Evolutionary conservation across 2,329 filamentous ascomycete species (phyloP).

Genomic region (Myriosclerotinia duriaeana): DNA sequence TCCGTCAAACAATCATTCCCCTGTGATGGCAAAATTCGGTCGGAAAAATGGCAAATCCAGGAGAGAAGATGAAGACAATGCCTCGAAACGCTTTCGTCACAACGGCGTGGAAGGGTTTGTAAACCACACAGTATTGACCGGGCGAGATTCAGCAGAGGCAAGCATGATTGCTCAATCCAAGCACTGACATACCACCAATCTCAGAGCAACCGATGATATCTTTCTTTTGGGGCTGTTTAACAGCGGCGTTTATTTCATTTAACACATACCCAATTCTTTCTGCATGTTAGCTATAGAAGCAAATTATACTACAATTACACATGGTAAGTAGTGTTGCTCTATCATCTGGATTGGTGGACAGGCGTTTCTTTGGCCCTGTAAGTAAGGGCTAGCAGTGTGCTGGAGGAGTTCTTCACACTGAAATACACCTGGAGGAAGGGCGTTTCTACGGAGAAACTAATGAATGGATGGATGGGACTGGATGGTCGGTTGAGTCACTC

Average conservation of each 20-base stretch:
- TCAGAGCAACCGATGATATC: not conserved
- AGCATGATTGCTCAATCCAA: conserved; percentile 8
- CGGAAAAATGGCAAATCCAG: not conserved
- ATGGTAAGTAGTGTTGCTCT: not conserved
- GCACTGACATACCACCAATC: not conserved
- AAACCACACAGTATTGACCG: not conserved
- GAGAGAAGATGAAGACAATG: not conserved
- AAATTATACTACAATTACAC: not conserved
- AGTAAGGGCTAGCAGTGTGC: not conserved
- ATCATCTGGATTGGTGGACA: not conserved
- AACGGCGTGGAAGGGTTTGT: not conserved
- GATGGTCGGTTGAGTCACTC: not conserved
- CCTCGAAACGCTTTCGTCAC: not conserved
- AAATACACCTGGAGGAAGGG: not conserved
- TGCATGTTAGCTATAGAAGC: not conserved
- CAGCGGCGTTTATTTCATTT: conserved; percentile 10
- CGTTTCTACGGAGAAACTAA: not conserved
- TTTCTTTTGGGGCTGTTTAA: not conserved
- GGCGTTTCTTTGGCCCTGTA: conserved; percentile 3
- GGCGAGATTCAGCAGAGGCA: conserved; percentile 8
- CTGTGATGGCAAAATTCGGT: not conserved
- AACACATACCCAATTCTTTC: conserved; percentile 17
- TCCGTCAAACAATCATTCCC: not conserved
- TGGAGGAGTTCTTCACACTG: not conserved
- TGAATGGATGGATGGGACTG: not conserved